phyloP scores from a whole-genome alignment of 495 filamentous ascomycete species.

The Neurospora sp. region DNA sequence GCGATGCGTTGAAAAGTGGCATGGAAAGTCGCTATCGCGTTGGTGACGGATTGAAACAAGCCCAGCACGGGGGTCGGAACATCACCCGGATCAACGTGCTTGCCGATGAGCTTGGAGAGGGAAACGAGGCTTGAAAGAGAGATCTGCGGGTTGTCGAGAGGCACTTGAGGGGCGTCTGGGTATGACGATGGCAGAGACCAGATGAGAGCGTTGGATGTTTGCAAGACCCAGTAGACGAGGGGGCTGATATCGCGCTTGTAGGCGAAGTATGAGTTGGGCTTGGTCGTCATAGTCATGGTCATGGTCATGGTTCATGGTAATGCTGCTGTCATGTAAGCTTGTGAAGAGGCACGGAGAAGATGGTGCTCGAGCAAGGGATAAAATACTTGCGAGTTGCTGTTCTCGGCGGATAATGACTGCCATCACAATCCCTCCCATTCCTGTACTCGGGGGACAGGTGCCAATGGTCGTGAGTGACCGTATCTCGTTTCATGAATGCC shows the following conservation, averaged over 20 bases:
- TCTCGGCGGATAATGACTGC: background rate
- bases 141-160: constrained; percentile 6
- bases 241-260: constrained; percentile 32
- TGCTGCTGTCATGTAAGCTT: background rate
- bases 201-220: constrained; percentile 24
- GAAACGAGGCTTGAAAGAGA: constrained; percentile 21
- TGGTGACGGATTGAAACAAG: constrained; percentile 24
- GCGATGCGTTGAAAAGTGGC: constrained; percentile 20
- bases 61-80: constrained; percentile 17
- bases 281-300: background rate
- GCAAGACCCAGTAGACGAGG: constrained; percentile 33
- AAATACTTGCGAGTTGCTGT: background rate
- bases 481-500: no score
- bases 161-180: background rate
- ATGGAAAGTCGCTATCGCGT: constrained; percentile 13
- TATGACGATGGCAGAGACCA: background rate
- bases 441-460: no score
- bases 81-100: constrained; percentile 9
- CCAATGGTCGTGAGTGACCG: no score
- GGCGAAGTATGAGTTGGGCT: constrained; percentile 17
- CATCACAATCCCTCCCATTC: background rate
- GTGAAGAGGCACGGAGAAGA: background rate
- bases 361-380: background rate
- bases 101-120: constrained; percentile 26
- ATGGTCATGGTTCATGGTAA: background rate